These are phyloP conservation scores for Cucurbita ficifolia DNA, from an alignment of 306 rosid genomes.

Conservation along the genomic window DNA sequence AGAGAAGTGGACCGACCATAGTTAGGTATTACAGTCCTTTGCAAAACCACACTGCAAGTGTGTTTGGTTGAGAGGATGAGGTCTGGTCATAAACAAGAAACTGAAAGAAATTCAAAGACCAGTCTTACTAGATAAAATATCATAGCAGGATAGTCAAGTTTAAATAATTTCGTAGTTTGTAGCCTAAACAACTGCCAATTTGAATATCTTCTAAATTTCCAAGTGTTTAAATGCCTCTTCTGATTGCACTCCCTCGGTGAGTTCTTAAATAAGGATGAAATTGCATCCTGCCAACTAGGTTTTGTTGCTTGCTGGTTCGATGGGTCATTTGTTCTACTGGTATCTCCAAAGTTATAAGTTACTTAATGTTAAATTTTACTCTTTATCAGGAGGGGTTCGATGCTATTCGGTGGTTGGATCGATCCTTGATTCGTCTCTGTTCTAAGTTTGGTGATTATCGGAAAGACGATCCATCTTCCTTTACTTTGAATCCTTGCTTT, in stretches of 20 bases:
- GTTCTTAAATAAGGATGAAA: not conserved
- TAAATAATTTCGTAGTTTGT: not conserved
- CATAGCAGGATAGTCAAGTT: not conserved
- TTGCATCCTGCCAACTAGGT: not conserved
- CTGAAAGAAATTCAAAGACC: not conserved
- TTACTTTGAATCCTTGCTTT: conserved; percentile 68
- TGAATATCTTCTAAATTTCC: not conserved
- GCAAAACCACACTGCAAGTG: not conserved
- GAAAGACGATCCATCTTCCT: conserved; percentile 91
- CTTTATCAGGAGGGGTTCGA: conserved; percentile 78
- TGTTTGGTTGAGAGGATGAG: not conserved
- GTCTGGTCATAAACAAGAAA: not conserved
- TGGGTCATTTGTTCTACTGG: not conserved
- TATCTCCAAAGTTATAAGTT: not conserved
- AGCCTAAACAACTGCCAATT: not conserved
- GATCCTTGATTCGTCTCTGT: conserved; percentile 87
- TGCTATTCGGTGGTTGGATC: conserved; percentile 93
- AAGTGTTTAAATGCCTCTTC: not conserved
- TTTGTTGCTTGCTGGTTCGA: not conserved
- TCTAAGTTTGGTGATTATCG: conserved; percentile 94
- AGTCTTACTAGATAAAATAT: not conserved
- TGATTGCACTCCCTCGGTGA: not conserved
- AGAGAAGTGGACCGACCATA: not conserved
- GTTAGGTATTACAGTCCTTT: not conserved
- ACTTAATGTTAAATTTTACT: conserved; percentile 1